These are phyloP conservation scores for Hypoxylon fuscum DNA, from an alignment of 495 filamentous ascomycete species.

Conservation along the genomic window DNA sequence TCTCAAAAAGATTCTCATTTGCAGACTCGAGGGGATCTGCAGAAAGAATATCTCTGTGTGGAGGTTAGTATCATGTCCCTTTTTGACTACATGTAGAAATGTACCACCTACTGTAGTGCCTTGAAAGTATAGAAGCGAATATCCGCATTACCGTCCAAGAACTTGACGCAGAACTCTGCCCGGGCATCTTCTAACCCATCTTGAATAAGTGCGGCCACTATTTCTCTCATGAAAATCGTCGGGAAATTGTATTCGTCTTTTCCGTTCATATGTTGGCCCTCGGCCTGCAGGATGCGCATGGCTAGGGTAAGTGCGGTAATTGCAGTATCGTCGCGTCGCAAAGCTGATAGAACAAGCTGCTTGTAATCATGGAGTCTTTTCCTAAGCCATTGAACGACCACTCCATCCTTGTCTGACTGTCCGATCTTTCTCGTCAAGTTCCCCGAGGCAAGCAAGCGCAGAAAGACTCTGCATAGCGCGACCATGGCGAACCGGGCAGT, in stretches of 20 bases:
- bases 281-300: slow-evolving; percentile 85
- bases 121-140: slow-evolving; percentile 82
- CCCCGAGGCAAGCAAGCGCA: slow-evolving; percentile 80
- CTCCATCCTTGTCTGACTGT: slow-evolving; percentile 73
- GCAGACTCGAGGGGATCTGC: slow-evolving; percentile 46
- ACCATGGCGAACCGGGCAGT: slow-evolving; percentile 70
- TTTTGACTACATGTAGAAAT: neutral
- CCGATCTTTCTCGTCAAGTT: slow-evolving; percentile 69
- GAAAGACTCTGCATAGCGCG: slow-evolving; percentile 89
- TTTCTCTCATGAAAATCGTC: slow-evolving; percentile 65
- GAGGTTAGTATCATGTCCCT: slow-evolving; percentile 19
- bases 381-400: slow-evolving; percentile 81
- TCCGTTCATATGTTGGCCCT: slow-evolving; percentile 67
- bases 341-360: slow-evolving; percentile 60
- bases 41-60: slow-evolving; percentile 50
- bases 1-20: slow-evolving; percentile 58
- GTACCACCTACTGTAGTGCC: slow-evolving; percentile 67
- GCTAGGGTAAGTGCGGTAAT: slow-evolving; percentile 74
- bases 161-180: slow-evolving; percentile 78
- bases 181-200: slow-evolving; percentile 64
- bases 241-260: slow-evolving; percentile 73
- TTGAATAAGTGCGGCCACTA: slow-evolving; percentile 71
- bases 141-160: slow-evolving; percentile 81
- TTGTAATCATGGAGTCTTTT: slow-evolving; percentile 77
- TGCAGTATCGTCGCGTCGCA: slow-evolving; percentile 62